phyloP scores from a whole-genome alignment of 2,329 filamentous ascomycete genomes.

The Cordyceps javanica region DNA sequence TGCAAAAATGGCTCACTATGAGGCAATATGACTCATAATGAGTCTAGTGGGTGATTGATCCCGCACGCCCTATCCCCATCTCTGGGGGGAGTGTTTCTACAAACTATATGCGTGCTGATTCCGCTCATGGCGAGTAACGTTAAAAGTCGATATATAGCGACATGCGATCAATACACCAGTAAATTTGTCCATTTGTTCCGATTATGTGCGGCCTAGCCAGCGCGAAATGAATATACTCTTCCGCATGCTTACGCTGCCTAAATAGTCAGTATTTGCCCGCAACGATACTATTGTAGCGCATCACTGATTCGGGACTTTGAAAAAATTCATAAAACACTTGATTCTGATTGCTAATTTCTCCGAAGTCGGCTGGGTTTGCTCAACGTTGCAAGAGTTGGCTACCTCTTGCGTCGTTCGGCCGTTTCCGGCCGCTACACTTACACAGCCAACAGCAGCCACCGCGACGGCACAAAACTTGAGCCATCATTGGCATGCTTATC shows the following conservation, averaged over 20 bases:
- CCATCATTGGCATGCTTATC: not conserved
- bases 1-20: constrained; percentile 6
- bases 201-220: no score
- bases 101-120: not conserved
- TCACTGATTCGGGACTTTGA: no score
- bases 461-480: not conserved
- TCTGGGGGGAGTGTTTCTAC: constrained; percentile 8
- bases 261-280: no score
- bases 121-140: no score
- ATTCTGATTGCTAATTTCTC: not conserved
- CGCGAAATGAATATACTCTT: no score
- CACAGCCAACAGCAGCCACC: not conserved
- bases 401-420: not conserved
- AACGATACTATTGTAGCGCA: no score
- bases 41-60: constrained; percentile 2
- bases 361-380: not conserved
- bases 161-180: not conserved
- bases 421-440: not conserved
- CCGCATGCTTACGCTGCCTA: no score
- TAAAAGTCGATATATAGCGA: not conserved
- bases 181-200: no score
- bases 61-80: not conserved
- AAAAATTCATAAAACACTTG: no score
- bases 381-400: not conserved
- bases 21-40: constrained; percentile 8